Percentiles rank a stretch among this genome's conserved stretches.
phyloP scores from a whole-genome alignment of 805 yeast genomes.

The Pichia cephalocereana region DNA sequence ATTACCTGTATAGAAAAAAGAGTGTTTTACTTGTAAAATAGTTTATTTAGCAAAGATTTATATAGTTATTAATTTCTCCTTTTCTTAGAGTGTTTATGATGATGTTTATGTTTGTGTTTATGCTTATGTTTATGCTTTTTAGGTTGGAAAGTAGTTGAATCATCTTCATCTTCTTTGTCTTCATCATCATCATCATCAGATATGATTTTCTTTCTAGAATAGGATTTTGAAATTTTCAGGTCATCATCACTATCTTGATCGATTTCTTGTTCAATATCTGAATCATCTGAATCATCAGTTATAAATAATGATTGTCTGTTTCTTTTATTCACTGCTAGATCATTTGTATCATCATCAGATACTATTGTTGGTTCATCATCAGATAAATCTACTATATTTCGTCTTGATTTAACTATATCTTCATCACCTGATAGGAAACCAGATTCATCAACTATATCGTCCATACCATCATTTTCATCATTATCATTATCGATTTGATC shows the following conservation, averaged over 20 bases:
- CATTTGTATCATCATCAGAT: neutral
- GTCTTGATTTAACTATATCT: neutral
- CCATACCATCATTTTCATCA: slow-evolving; percentile 10
- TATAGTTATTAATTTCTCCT: neutral
- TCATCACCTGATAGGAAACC: neutral
- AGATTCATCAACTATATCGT: neutral
- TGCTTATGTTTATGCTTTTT: slow-evolving; percentile 1
- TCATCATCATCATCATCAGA: slow-evolving; percentile 1
- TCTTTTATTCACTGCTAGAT: neutral
- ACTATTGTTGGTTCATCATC: slow-evolving; percentile 2
- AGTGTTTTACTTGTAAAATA: neutral
- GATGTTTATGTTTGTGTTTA: neutral
- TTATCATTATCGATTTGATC: neutral
- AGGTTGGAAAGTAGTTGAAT: neutral
- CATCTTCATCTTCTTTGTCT: neutral
- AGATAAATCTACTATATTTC: neutral
- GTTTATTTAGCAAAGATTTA: too few species aligned
- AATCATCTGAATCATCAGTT: neutral
- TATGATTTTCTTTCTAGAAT: neutral
- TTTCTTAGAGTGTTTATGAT: neutral
- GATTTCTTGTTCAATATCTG: neutral
- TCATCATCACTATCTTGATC: neutral
- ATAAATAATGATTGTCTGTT: neutral
- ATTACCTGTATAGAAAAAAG: neutral
- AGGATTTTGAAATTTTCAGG: neutral